Conservation (phyloP, 495 filamentous ascomycete species). For the Margaritispora aquatica region DNA sequence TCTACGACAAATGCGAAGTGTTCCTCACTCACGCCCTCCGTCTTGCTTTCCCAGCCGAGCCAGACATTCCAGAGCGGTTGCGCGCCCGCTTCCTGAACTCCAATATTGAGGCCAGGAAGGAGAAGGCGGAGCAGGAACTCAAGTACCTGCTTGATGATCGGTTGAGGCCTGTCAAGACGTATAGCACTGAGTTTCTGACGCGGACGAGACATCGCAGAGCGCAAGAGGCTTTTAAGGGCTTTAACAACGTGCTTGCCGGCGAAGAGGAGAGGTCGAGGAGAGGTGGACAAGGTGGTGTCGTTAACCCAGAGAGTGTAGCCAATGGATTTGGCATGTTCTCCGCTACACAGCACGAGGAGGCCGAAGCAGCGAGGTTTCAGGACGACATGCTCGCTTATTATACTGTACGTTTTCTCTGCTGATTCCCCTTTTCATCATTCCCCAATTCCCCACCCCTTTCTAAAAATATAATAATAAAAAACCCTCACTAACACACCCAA, state of each 20-base stretch:
- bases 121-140: not conserved
- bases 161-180: not conserved
- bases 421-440: not conserved
- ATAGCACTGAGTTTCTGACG: not conserved
- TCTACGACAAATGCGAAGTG: not conserved
- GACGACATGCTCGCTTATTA: not conserved
- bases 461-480: not conserved
- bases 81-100: not conserved
- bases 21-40: not conserved
- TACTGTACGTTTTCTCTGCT: not conserved
- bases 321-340: not conserved
- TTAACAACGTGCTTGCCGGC: not conserved
- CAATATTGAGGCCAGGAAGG: not conserved
- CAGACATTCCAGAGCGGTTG: not conserved
- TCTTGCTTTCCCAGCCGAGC: not conserved
- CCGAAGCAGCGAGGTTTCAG: not conserved
- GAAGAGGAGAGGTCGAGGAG: not conserved
- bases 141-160: not conserved
- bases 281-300: not conserved
- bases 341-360: not conserved
- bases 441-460: not conserved
- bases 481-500: too few species aligned
- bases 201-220: not conserved
- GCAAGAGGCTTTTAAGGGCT: not conserved
- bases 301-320: not conserved